phyloP scores from a whole-genome alignment of 2,329 filamentous ascomycete species.

The Aureobasidium sp. region DNA sequence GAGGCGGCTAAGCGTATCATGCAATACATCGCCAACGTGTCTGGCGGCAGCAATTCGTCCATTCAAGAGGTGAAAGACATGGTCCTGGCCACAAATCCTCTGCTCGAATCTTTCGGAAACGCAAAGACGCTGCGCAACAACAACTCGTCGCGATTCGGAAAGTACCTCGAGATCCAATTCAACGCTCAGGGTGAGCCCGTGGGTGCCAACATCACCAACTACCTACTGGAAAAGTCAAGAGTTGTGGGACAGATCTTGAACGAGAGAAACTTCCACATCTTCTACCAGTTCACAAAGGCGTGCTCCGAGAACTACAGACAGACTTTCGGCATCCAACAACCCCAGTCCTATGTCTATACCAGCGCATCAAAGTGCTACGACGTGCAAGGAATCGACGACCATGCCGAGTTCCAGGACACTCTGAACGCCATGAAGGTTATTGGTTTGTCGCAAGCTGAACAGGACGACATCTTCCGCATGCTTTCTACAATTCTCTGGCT shows the following conservation, averaged over 20 bases:
- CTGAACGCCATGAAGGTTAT: conserved; percentile 92
- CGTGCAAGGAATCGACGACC: conserved; percentile 87
- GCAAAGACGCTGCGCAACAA: conserved; percentile 97
- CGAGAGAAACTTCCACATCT: conserved; percentile 98
- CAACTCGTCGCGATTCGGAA: conserved; percentile 96
- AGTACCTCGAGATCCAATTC: conserved; percentile 96
- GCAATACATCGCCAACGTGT: conserved; percentile 98
- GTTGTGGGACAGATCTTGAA: conserved; percentile 92
- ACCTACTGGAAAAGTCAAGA: conserved; percentile 87
- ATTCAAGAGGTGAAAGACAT: conserved; percentile 98
- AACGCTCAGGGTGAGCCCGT: conserved; percentile 85
- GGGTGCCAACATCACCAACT: conserved; percentile 96
- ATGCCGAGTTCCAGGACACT: conserved; percentile 81
- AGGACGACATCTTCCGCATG: conserved; percentile 96
- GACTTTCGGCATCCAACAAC: conserved; percentile 82
- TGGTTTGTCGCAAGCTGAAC: conserved; percentile 76
- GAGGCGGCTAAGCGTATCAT: conserved; percentile 98
- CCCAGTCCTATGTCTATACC: conserved; percentile 88
- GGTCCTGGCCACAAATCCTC: conserved; percentile 94
- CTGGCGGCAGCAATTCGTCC: conserved; percentile 70
- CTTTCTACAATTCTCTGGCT: conserved; percentile 86
- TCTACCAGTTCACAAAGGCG: conserved; percentile 97
- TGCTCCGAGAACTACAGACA: conserved; percentile 81
- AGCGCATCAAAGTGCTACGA: conserved; percentile 91
- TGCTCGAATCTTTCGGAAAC: conserved; percentile 96